These are phyloP conservation scores for Eucalyptus marginata DNA, from an alignment of 345 rosid species.

Conservation along the genomic window DNA sequence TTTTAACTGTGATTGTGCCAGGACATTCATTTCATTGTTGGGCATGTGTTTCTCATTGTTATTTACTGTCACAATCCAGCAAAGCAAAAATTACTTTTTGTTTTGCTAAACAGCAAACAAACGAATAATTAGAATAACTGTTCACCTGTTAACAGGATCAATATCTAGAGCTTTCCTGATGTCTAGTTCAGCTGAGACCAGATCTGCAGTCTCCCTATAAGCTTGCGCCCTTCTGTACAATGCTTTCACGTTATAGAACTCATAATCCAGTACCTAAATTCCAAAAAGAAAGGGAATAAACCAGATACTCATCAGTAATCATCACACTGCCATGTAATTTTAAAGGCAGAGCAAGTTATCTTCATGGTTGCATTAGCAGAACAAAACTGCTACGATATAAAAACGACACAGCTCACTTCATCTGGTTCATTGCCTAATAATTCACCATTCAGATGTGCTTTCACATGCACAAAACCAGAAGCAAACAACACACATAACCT, in stretches of 20 bases:
- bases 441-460: neutral
- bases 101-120: neutral
- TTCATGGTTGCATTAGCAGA: neutral
- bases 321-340: neutral
- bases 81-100: neutral
- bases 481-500: neutral
- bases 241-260: constrained; percentile 27
- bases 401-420: neutral
- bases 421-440: neutral
- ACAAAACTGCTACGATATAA: neutral
- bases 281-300: neutral
- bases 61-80: neutral
- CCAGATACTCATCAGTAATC: neutral
- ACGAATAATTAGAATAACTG: neutral
- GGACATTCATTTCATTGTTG: neutral
- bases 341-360: neutral
- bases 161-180: constrained; percentile 37
- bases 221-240: constrained; percentile 38
- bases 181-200: constrained; percentile 32
- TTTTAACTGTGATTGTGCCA: neutral
- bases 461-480: neutral
- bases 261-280: constrained; percentile 23
- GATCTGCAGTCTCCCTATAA: constrained; percentile 17
- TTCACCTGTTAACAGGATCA: constrained; percentile 31
- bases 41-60: neutral